phyloP scores from a whole-genome alignment of 371 early-diverging fungal genomes.

The Lichtheimia corymbifera region DNA sequence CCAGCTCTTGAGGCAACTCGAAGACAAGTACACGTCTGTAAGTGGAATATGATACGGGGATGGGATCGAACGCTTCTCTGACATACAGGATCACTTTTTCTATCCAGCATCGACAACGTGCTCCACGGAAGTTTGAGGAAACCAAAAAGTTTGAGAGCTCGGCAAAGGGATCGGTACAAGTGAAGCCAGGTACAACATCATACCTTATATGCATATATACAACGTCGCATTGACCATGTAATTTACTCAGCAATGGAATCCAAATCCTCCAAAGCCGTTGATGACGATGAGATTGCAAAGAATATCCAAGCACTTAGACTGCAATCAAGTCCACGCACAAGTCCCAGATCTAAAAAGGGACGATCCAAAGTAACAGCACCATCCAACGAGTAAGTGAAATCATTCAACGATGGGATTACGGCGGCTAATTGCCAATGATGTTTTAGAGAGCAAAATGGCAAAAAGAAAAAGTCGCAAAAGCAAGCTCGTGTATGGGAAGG shows the following conservation, averaged over 20 bases:
- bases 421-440: background rate
- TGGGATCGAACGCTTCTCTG: background rate
- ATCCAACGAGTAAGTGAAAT: conserved; percentile 22
- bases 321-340: conserved; percentile 38
- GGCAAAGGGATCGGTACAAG: conserved; percentile 47
- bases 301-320: conserved; percentile 55
- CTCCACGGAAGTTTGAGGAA: conserved; percentile 83
- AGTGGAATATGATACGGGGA: background rate
- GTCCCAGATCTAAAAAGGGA: conserved; percentile 28
- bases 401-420: background rate
- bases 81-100: background rate
- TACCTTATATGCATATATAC: too few species aligned
- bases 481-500: conserved; percentile 68
- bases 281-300: conserved; percentile 65
- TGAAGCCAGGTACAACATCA: background rate
- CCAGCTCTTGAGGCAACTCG: conserved; percentile 37
- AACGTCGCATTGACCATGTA: too few species aligned
- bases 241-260: background rate
- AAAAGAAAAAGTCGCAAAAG: conserved; percentile 55
- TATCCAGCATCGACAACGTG: conserved; percentile 42
- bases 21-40: conserved; percentile 40
- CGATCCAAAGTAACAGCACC: conserved; percentile 32
- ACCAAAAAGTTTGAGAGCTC: conserved; percentile 81
- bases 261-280: conserved; percentile 25
- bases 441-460: conserved; percentile 14